phyloP scores from a whole-genome alignment of 257 asterid species.

The Linaria vulgaris region DNA sequence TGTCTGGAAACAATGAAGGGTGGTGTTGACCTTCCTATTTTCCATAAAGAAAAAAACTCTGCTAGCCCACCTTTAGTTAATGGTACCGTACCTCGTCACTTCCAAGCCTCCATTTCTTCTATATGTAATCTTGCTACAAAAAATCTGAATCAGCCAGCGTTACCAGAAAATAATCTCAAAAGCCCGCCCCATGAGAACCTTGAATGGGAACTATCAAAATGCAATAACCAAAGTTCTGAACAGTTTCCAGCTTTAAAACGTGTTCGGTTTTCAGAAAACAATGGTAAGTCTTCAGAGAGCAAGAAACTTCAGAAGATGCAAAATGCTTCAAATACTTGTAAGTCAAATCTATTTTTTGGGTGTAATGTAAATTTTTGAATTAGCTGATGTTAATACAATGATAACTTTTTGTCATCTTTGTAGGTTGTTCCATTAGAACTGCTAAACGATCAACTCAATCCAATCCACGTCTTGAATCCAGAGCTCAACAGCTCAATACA shows the following conservation, averaged over 20 bases:
- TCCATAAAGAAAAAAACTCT: constrained; percentile 32
- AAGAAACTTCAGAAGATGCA: constrained; percentile 37
- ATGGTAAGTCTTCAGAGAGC: constrained; percentile 31
- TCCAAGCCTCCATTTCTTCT: constrained; percentile 28
- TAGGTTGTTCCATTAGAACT: constrained; percentile 50
- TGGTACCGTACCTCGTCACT: constrained; percentile 25
- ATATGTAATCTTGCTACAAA: constrained; percentile 31
- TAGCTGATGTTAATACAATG: constrained; percentile 22
- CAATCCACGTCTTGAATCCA: constrained; percentile 37
- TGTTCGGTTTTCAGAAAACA: constrained; percentile 50
- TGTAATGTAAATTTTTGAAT: constrained; percentile 11
- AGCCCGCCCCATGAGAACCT: constrained; percentile 26
- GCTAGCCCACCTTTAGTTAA: constrained; percentile 27
- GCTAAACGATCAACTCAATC: constrained; percentile 38
- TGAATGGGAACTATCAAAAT: constrained; percentile 25
- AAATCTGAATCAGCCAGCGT: constrained; percentile 30
- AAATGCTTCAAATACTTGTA: constrained; percentile 40
- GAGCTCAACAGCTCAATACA: constrained; percentile 40
- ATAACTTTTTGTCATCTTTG: constrained; percentile 28
- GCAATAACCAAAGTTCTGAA: constrained; percentile 29
- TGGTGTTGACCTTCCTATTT: constrained; percentile 30
- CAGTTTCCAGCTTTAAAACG: constrained; percentile 44
- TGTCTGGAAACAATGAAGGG: constrained; percentile 27
- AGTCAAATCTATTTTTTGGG: constrained; percentile 32
- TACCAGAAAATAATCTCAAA: constrained; percentile 31